Conservation (phyloP, 2,329 filamentous ascomycete species). For the Colletotrichum tanaceti region DNA sequence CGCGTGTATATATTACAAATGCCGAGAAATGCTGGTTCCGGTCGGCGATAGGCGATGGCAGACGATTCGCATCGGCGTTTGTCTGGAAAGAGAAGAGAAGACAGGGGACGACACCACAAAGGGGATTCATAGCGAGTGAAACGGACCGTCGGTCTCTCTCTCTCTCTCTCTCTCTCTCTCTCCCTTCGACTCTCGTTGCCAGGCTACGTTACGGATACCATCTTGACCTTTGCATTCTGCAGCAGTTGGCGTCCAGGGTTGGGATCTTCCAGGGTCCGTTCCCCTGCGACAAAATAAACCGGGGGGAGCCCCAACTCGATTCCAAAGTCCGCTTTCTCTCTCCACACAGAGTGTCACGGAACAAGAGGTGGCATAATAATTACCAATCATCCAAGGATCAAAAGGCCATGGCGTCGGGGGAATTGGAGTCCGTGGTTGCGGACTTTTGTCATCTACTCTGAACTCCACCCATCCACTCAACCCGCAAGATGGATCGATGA, state of each 20-base stretch:
- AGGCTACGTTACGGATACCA: too few relatives aligned
- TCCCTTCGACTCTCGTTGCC: too few relatives aligned
- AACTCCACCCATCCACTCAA: too few relatives aligned
- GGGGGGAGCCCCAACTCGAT: neutral
- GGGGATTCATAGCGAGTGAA: too few relatives aligned
- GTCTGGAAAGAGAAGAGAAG: neutral
- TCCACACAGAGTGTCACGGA: neutral
- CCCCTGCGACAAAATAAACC: neutral
- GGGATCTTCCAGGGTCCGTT: neutral
- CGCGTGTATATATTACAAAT: too few relatives aligned
- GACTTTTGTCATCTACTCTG: too few relatives aligned
- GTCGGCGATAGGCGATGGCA: constrained; percentile 25
- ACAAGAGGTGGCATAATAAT: too few relatives aligned
- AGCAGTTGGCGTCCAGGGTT: neutral
- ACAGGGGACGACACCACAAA: too few relatives aligned
- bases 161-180: too few relatives aligned
- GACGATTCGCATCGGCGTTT: constrained; percentile 19
- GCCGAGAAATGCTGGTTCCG: too few relatives aligned
- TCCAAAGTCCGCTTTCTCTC: neutral
- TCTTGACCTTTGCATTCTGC: neutral
- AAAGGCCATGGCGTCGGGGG: accelerated
- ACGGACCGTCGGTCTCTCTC: too few relatives aligned
- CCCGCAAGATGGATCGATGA: too few relatives aligned
- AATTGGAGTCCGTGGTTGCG: neutral
- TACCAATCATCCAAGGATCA: neutral